Conservation (phyloP, 805 yeast genomes). For the Myxozyma geophila region DNA sequence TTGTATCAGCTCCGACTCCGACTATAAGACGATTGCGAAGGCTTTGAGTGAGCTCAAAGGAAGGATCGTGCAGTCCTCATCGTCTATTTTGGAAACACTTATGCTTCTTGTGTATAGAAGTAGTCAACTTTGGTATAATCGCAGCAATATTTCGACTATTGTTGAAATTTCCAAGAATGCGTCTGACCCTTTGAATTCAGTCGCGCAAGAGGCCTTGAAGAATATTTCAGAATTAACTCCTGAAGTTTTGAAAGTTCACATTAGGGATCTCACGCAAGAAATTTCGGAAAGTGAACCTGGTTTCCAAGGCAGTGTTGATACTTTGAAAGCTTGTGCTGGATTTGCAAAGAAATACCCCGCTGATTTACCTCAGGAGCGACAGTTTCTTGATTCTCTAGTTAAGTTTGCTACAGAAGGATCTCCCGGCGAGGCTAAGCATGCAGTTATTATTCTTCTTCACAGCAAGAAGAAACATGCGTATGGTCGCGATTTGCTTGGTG, state of each 20-base stretch:
- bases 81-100: conserved; percentile 58
- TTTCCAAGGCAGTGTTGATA: conserved; percentile 44
- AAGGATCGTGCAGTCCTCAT: conserved; percentile 50
- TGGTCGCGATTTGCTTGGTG: conserved; percentile 47
- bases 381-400: conserved; percentile 53
- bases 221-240: conserved; percentile 49
- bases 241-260: conserved; percentile 63
- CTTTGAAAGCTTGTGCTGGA: conserved; percentile 64
- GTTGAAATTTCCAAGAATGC: conserved; percentile 53
- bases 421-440: conserved; percentile 66
- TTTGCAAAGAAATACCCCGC: conserved; percentile 59
- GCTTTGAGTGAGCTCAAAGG: conserved; percentile 66
- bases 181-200: conserved; percentile 41
- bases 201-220: conserved; percentile 59
- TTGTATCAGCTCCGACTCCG: conserved; percentile 61
- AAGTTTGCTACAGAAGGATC: conserved; percentile 57
- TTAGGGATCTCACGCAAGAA: conserved; percentile 53
- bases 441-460: conserved; percentile 62
- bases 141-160: conserved; percentile 62
- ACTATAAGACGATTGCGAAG: conserved; percentile 61
- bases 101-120: conserved; percentile 65
- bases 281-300: conserved; percentile 45
- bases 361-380: conserved; percentile 51
- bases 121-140: conserved; percentile 65
- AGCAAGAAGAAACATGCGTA: conserved; percentile 51